Percentiles rank a stretch among this genome's conserved stretches.
Evolutionary conservation across 345 rosid genomes (phyloP).

Genomic region (Reutealis trisperma): DNA sequence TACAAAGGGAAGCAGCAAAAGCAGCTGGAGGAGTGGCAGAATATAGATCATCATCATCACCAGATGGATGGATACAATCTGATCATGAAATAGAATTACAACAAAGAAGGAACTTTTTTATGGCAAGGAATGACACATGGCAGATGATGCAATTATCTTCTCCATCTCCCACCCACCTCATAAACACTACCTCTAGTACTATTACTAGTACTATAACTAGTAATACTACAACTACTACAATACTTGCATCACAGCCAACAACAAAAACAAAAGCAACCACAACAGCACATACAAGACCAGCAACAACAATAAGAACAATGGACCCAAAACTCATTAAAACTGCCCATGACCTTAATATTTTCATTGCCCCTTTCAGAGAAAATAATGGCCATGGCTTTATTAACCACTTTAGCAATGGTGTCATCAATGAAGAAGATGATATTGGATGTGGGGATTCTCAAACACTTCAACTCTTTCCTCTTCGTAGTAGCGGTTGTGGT

Average conservation of each 20-base stretch:
- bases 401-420: constrained; percentile 20
- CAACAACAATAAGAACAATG: constrained; percentile 26
- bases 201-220: constrained; percentile 19
- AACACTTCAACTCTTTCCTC: constrained; percentile 75
- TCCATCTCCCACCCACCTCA: constrained; percentile 44
- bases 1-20: constrained; percentile 38
- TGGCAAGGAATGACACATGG: constrained; percentile 66
- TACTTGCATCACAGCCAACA: neutral
- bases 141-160: constrained; percentile 56
- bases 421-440: constrained; percentile 22
- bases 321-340: constrained; percentile 36
- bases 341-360: constrained; percentile 30
- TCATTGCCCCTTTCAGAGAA: constrained; percentile 37
- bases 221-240: neutral
- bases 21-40: constrained; percentile 33
- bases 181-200: constrained; percentile 37
- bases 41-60: constrained; percentile 13
- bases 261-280: neutral
- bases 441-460: constrained; percentile 44
- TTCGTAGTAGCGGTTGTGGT: constrained; percentile 32
- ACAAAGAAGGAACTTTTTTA: constrained; percentile 35
- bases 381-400: constrained; percentile 20
- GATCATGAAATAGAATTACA: constrained; percentile 42
- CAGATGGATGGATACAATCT: constrained; percentile 48
- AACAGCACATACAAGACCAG: constrained; percentile 4